phyloP scores from a whole-genome alignment of 164 flowering plant species.

The Aristolochia fimbriata region DNA sequence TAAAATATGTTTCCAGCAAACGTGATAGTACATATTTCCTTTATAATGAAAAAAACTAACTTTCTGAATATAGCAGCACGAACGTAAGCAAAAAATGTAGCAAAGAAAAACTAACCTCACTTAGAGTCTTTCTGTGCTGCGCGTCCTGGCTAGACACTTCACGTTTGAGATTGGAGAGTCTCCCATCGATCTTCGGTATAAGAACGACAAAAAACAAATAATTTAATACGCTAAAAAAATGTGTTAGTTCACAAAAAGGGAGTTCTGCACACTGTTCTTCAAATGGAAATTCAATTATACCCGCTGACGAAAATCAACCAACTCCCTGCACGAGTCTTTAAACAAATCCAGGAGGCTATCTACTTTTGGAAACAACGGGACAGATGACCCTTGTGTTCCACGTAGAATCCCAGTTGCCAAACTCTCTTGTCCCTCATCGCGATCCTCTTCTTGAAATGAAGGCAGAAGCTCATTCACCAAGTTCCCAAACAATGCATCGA shows the following conservation, averaged over 20 bases:
- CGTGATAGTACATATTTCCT: no score
- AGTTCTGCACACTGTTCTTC: no score
- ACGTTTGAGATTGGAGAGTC: conserved; percentile 63
- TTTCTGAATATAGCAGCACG: no score
- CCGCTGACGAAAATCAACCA: conserved; percentile 76
- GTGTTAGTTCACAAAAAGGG: no score
- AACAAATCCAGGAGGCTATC: conserved; percentile 71
- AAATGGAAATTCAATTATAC: conserved; percentile 18
- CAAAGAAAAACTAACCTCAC: conserved; percentile 53
- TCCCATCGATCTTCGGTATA: conserved; percentile 64
- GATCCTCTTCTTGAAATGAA: conserved; percentile 67
- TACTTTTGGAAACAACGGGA: conserved; percentile 90
- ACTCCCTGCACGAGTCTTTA: conserved; percentile 76
- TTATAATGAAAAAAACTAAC: no score
- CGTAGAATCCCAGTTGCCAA: conserved; percentile 63
- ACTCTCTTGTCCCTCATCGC: conserved; percentile 60
- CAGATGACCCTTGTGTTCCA: conserved; percentile 31
- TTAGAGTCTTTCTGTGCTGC: conserved; percentile 83
- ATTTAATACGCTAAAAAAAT: no score
- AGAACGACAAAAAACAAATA: not conserved
- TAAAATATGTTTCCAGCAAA: no score
- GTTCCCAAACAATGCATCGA: conserved; percentile 94
- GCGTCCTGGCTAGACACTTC: conserved; percentile 85
- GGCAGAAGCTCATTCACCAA: conserved; percentile 83
- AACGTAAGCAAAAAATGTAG: no score